Base-by-base conservation (phyloP, 495 filamentous ascomycete genomes). In the Trichoderma asperelloides region DNA sequence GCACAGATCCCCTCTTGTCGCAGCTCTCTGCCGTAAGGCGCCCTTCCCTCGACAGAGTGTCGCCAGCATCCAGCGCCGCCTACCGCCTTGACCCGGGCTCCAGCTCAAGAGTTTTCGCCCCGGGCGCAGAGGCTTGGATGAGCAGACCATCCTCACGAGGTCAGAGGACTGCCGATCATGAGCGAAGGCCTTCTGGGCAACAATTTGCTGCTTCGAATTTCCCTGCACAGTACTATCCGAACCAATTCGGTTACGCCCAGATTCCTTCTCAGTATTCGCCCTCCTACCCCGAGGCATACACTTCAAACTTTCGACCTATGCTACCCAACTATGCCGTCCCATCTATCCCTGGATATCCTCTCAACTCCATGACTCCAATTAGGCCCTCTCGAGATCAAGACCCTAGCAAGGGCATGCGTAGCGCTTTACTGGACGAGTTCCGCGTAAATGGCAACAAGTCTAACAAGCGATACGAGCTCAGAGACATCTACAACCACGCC, bases 401-500 rank as follows among this genome's bases (percentile, higher is more conserved):
- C 68, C 77, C 84, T 3, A 79, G 83, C 0, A 86, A 87, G 28
- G 85, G 84, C 66, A 76, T 89, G 3, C 83, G 91, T 64, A 96
- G 93, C 74, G 73, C 81, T 27, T 78, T 93, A 3, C 79, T 97
- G 2, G 87, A 92, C 63, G 91, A 96, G 25, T 97, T 96, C 76
- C 85, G 89, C 13, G 80, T 84, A 6, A 89, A 88, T 70, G 83
- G 81, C 64, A 64, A 64, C 33, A 96, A 92, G 72, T 87, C 87
- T 0, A 92, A 83, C 75, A 94, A 88, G 73, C 87, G 87, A 28
- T 96, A 87, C 69, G 92, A 97, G 72, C 80, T 97, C 2, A 96
- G 93, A 88, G 91, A 97, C 69, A 95, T 98, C 67, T 96, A 91
- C 71, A 82, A 84, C 66, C 89, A 96, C 71, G 84, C 98, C 60